Percentiles rank a stretch among this genome's conserved stretches.
Evolutionary conservation across 148 eudicot species (phyloP).

Genomic region (Vaccinium macrocarpon): DNA sequence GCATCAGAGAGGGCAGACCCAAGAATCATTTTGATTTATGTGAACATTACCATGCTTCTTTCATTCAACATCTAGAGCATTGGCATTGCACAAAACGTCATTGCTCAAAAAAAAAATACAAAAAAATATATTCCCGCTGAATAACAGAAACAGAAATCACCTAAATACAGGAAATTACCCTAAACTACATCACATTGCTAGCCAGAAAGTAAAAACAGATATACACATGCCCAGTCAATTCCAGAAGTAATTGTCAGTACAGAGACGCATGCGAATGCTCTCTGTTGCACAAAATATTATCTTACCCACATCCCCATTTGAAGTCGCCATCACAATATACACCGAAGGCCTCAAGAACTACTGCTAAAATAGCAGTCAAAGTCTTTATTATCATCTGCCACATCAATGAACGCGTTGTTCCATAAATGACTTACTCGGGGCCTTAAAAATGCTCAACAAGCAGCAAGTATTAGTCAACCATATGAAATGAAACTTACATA

Average conservation of each 20-base stretch:
- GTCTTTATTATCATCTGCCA: constrained; percentile 96
- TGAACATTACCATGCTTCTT: too few relatives aligned
- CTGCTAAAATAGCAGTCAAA: constrained; percentile 76
- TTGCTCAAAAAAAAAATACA: background rate
- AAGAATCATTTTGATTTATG: too few relatives aligned
- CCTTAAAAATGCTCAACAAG: constrained; percentile 13
- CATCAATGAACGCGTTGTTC: constrained; percentile 14
- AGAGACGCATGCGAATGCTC: background rate
- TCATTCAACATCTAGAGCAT: too few relatives aligned
- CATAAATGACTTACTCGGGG: constrained; percentile 9
- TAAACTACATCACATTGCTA: background rate
- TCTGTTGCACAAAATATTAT: constrained; percentile 6
- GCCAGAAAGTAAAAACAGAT: background rate
- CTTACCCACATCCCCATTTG: constrained; percentile 89
- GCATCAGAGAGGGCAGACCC: too few relatives aligned
- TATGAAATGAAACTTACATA: constrained; percentile 65
- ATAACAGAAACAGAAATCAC: background rate
- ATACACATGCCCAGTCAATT: background rate
- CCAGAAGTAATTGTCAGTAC: background rate
- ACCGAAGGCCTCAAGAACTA: constrained; percentile 80
- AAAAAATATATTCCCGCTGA: background rate
- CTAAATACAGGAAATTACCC: background rate
- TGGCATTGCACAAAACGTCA: too few relatives aligned
- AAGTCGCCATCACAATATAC: constrained; percentile 98
- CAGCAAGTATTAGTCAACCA: constrained; percentile 17